phyloP scores from a whole-genome alignment of 148 eudicot species.

The Drosera capensis region DNA sequence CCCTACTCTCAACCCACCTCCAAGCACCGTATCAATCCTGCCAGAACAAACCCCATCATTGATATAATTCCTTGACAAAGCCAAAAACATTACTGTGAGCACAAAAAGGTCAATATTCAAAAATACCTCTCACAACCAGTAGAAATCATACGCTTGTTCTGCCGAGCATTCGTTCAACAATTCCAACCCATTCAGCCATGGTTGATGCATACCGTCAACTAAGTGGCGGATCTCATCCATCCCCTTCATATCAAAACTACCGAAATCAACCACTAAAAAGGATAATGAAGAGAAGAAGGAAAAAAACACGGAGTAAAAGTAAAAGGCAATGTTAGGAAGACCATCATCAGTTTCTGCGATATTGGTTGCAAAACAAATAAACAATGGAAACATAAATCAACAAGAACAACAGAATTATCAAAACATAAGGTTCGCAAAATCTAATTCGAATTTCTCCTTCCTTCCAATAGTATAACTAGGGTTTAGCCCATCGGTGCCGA shows the following conservation, averaged over 20 bases:
- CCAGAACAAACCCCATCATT: slow-evolving; percentile 5
- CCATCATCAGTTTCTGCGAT: slow-evolving; percentile 52
- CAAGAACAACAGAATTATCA: background rate
- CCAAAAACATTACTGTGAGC: slow-evolving; percentile 1
- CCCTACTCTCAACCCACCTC: slow-evolving; percentile 50
- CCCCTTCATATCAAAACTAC: slow-evolving; percentile 25
- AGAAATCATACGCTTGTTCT: slow-evolving; percentile 29
- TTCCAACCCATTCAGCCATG: slow-evolving; percentile 65
- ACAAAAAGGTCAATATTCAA: background rate
- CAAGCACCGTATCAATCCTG: slow-evolving; percentile 46
- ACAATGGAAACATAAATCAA: slow-evolving; percentile 8
- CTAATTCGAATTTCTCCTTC: background rate
- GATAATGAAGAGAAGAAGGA: background rate
- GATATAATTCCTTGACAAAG: background rate
- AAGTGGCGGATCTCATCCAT: slow-evolving; percentile 43
- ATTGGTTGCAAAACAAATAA: too few relatives aligned
- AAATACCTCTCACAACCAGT: slow-evolving; percentile 39
- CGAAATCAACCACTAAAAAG: background rate
- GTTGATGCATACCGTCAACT: slow-evolving; percentile 41
- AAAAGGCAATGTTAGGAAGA: slow-evolving; percentile 4
- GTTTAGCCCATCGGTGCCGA: background rate
- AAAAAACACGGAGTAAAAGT: too few relatives aligned
- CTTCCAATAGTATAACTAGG: background rate
- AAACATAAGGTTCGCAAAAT: background rate
- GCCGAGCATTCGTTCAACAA: slow-evolving; percentile 42